These are phyloP conservation scores for Geotrichum macrosporum DNA, from an alignment of 1,139 yeast genomes.

Conservation along the genomic window DNA sequence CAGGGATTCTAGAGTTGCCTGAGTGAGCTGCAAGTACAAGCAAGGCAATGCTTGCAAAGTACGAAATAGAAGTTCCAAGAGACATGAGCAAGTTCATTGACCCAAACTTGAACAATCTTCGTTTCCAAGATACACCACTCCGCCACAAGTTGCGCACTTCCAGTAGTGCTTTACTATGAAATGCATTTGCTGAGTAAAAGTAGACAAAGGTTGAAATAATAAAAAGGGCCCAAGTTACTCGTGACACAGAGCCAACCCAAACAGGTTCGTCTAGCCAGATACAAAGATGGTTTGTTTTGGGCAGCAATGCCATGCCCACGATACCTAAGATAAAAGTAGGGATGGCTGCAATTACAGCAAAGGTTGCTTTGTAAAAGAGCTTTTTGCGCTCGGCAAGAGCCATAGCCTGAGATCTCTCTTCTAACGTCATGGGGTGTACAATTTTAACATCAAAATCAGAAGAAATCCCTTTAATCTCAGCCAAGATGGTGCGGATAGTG, in stretches of 20 bases:
- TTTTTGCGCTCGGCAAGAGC: constrained; percentile 48
- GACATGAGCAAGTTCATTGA: constrained; percentile 72
- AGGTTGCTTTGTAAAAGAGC: constrained; percentile 46
- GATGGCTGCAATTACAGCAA: constrained; percentile 53
- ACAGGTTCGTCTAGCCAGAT: constrained; percentile 57
- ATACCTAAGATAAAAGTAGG: constrained; percentile 70
- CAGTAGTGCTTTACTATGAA: constrained; percentile 60
- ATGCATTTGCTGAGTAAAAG: constrained; percentile 68
- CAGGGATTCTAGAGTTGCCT: constrained; percentile 17
- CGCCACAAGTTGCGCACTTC: constrained; percentile 59
- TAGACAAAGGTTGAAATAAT: constrained; percentile 68
- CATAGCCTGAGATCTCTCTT: constrained; percentile 55
- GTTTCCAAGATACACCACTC: constrained; percentile 51
- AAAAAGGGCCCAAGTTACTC: constrained; percentile 63
- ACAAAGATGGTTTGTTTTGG: constrained; percentile 43
- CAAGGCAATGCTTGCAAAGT: constrained; percentile 61
- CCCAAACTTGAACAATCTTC: constrained; percentile 63
- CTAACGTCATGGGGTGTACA: constrained; percentile 56
- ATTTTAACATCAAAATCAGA: constrained; percentile 51
- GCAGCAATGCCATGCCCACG: constrained; percentile 62
- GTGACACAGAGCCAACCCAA: constrained; percentile 59
- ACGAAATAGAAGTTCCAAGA: constrained; percentile 68
- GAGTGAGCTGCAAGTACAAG: constrained; percentile 47
- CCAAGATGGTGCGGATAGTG: constrained; percentile 52
- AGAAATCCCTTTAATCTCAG: constrained; percentile 46